These are phyloP conservation scores for Amylostereum chailletii DNA, from an alignment of 1,284 basidiomycete genomes.

Conservation along the genomic window DNA sequence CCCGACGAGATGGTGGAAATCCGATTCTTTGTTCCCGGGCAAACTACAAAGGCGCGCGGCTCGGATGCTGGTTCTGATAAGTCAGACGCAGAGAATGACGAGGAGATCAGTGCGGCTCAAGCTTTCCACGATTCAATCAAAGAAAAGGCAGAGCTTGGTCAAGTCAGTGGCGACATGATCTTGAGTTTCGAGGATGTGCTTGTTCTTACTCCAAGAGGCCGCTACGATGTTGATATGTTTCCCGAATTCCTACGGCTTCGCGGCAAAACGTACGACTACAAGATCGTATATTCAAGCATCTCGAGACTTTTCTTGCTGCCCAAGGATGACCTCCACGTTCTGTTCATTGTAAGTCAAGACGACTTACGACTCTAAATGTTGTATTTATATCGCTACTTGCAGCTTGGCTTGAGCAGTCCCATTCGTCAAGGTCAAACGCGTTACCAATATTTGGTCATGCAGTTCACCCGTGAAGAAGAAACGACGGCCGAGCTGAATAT, in stretches of 20 bases:
- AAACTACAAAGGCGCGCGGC: slow-evolving; percentile 49
- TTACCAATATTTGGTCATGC: slow-evolving; percentile 97
- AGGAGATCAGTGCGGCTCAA: slow-evolving; percentile 85
- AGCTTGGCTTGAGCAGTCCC: slow-evolving; percentile 86
- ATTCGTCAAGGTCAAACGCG: slow-evolving; percentile 98
- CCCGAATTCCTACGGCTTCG: slow-evolving; percentile 88
- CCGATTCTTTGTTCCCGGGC: slow-evolving; percentile 92
- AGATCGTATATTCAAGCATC: slow-evolving; percentile 89
- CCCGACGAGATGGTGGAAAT: slow-evolving; percentile 94
- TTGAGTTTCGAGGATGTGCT: slow-evolving; percentile 95
- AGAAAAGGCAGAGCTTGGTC: slow-evolving; percentile 93
- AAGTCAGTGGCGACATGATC: slow-evolving; percentile 87
- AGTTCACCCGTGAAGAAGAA: slow-evolving; percentile 95
- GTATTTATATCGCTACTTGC: neutral
- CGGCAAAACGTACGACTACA: slow-evolving; percentile 99
- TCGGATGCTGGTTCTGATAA: slow-evolving; percentile 75
- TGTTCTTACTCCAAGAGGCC: slow-evolving; percentile 93
- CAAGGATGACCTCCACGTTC: slow-evolving; percentile 93
- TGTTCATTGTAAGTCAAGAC: slow-evolving; percentile 91
- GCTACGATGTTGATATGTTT: slow-evolving; percentile 98
- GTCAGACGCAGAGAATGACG: slow-evolving; percentile 60
- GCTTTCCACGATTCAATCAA: slow-evolving; percentile 96
- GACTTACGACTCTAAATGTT: too few species aligned
- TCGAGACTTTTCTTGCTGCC: slow-evolving; percentile 90
- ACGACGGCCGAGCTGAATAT: slow-evolving; percentile 95